Percentiles rank a stretch among this genome's conserved stretches.
phyloP scores from a whole-genome alignment of 805 yeast species.

The Kluyveromyces siamensis region DNA sequence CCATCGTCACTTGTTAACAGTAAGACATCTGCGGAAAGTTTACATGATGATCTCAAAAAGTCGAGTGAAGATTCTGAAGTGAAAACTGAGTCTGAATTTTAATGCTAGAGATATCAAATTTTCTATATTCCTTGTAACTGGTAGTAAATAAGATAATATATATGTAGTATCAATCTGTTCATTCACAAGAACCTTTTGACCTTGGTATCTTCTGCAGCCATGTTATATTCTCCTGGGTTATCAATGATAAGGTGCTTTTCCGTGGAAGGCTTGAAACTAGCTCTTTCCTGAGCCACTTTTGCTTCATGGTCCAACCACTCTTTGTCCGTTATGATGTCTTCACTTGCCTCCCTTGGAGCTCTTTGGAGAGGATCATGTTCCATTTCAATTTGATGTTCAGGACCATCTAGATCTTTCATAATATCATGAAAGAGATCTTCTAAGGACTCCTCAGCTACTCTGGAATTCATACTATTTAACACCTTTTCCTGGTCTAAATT shows the following conservation, averaged over 20 bases:
- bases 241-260: constrained; percentile 31
- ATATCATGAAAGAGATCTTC: constrained; percentile 24
- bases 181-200: constrained; percentile 30
- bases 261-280: constrained; percentile 25
- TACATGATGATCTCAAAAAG: not conserved
- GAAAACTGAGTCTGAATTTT: not conserved
- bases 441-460: constrained; percentile 17
- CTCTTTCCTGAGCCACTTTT: constrained; percentile 19
- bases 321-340: constrained; percentile 16
- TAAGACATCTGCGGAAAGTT: not conserved
- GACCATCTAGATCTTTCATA: constrained; percentile 16
- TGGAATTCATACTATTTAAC: constrained; percentile 18
- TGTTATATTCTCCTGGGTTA: constrained; percentile 32
- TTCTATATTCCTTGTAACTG: not conserved
- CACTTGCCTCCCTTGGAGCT: constrained; percentile 1
- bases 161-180: not conserved
- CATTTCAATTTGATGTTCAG: not conserved
- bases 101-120: not conserved
- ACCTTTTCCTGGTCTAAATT: constrained; percentile 11
- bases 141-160: not conserved
- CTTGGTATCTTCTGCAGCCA: constrained; percentile 31
- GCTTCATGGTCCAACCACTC: constrained; percentile 10
- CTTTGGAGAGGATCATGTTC: not conserved
- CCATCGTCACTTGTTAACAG: not conserved
- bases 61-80: not conserved